Base-by-base conservation (phyloP, 805 yeast genomes). In the Groenewaldozyma salmanticensis region DNA sequence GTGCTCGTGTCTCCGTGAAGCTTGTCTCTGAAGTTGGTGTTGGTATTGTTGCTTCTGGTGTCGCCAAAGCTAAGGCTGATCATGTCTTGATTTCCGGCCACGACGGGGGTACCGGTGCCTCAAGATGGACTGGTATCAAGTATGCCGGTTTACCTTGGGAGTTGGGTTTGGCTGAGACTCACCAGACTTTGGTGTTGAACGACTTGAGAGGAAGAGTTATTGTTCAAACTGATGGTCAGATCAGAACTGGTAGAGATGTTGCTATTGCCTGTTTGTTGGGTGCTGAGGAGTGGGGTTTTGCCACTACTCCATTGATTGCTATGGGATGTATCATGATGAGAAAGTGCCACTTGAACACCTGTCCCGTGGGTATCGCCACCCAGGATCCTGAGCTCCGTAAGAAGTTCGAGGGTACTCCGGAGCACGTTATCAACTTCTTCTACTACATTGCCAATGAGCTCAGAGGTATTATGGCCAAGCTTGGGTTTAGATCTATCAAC, bases 61-160 rank as follows among this genome's bases (percentile, higher is more conserved):
- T 90, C 21, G 97, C 97, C 46, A 90, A 90, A 68, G 98, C 98
- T 16, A 94, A 92, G 60, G 96, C 97, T 11, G 97, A 92, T 60
- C 95, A 90, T 60, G 82, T 90, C 56, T 73, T 90, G 59, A 84
- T 90, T 50, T 84, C 96, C 46, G 97, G 97, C 57, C 96, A 94
- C 59, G 97, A 90, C 65, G 98, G 98, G 75, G 98, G 98, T 70
- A 90, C 98, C 44, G 98, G 98, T 79, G 98, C 98, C 45, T 90
- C 96, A 45, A 77, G 94, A 63, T 85, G 94, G 86, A 88, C 96
- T 17, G 92, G 95, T 61, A 87, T 90, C 61, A 88, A 88, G 62
- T 80, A 88, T 60, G 96, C 98, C 44, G 97, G 98, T 65, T 73
- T 90, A 51, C 97, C 98, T 37, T 90, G 98, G 98, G 98, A 90